Percentiles rank a stretch among this genome's conserved stretches.
These are phyloP conservation scores for Verticillium nonalfalfae DNA, from an alignment of 2,329 filamentous ascomycete species.

Conservation along the genomic window DNA sequence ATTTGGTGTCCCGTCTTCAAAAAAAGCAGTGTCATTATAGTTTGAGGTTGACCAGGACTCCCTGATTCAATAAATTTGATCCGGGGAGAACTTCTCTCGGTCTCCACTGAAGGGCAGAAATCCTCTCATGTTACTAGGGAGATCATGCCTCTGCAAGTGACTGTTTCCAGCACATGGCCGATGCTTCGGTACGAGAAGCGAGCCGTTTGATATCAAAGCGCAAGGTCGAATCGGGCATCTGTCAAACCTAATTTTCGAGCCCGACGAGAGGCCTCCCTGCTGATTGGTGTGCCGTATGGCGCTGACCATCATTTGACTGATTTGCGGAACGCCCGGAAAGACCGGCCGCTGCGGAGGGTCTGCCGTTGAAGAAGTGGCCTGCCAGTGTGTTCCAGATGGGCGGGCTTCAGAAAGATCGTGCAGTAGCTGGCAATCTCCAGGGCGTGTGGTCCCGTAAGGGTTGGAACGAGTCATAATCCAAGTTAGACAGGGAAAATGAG, in stretches of 20 bases:
- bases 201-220: not conserved
- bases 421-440: not conserved
- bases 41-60: not conserved
- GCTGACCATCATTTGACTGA: not conserved
- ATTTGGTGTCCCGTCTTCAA: not conserved
- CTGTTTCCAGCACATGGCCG: not conserved
- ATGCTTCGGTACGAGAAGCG: not conserved
- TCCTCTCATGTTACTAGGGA: not conserved
- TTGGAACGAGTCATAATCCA: not conserved
- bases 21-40: not conserved
- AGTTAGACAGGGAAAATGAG: not conserved
- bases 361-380: not conserved
- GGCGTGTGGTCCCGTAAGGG: not conserved
- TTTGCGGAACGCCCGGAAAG: not conserved
- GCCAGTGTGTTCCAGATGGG: not conserved
- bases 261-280: not conserved
- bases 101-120: not conserved
- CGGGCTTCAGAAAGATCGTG: not conserved
- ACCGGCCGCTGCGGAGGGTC: not conserved
- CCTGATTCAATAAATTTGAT: not conserved
- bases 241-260: not conserved
- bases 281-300: not conserved
- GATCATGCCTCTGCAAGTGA: not conserved
- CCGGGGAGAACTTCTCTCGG: not conserved
- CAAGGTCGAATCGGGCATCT: not conserved